Evolutionary conservation across 768 basidiomycete genomes (phyloP).

Genomic region (Amanita muscaria): DNA sequence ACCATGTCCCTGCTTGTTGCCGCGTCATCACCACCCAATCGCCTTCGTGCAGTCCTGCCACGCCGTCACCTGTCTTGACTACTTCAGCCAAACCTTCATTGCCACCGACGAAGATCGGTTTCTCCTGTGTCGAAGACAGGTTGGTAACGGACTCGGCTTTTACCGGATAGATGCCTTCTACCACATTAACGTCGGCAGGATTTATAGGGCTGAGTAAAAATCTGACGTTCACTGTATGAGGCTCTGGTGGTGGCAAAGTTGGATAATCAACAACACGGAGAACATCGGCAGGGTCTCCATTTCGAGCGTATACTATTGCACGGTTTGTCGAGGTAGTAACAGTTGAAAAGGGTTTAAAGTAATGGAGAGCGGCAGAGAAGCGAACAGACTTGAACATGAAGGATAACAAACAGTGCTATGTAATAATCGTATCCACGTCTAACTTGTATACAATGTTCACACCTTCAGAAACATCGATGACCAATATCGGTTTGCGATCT

Average conservation of each 20-base stretch:
- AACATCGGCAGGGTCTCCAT: conserved; percentile 57
- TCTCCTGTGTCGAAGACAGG: conserved; percentile 19
- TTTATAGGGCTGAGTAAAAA: conserved; percentile 71
- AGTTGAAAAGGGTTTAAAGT: neutral
- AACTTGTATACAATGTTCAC: no score
- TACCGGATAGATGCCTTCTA: conserved; percentile 76
- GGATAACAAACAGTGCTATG: no score
- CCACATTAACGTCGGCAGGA: conserved; percentile 73
- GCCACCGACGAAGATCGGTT: conserved; percentile 53
- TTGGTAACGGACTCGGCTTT: conserved; percentile 42
- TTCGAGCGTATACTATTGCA: conserved; percentile 54
- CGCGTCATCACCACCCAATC: conserved; percentile 74
- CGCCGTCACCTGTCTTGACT: conserved; percentile 47
- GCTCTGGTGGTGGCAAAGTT: conserved; percentile 40
- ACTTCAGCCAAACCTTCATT: conserved; percentile 74
- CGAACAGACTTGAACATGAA: neutral
- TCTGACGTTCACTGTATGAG: conserved; percentile 54
- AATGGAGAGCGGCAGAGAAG: neutral
- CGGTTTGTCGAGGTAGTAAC: conserved; percentile 22
- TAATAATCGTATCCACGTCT: no score
- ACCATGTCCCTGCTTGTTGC: conserved; percentile 73
- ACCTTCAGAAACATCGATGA: neutral
- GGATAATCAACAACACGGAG: conserved; percentile 46
- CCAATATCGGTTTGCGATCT: neutral
- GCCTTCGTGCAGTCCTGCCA: conserved; percentile 36